A percentile compares a stretch with the other conserved stretches of the same genome.
Conservation (phyloP, 75 land plant species). For the Selaginella tamariscina region DNA sequence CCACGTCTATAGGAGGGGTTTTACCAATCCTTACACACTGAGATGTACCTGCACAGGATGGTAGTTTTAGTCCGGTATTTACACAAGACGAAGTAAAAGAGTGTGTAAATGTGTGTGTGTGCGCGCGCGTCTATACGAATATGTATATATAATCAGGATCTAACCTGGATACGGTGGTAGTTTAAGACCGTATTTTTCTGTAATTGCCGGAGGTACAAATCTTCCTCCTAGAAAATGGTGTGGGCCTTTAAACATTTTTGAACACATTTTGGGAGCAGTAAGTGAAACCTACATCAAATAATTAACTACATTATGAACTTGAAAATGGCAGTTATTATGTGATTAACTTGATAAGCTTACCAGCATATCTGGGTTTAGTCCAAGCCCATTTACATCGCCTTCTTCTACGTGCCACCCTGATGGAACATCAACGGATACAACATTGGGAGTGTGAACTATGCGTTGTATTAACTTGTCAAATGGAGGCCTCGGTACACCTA, state of each 20-base stretch:
- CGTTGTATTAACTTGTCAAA: conserved; percentile 66
- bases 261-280: conserved; percentile 3
- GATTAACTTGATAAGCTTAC: too few species aligned
- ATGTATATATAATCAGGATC: too few species aligned
- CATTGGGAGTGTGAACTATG: conserved; percentile 19
- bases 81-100: too few species aligned
- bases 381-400: conserved; percentile 64
- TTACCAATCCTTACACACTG: conserved; percentile 5
- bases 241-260: conserved; percentile 2
- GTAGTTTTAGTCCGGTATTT: background rate
- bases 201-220: conserved; percentile 5
- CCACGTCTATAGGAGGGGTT: background rate
- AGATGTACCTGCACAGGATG: background rate
- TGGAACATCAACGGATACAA: conserved; percentile 88
- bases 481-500: conserved; percentile 85
- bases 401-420: conserved; percentile 99
- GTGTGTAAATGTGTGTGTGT: too few species aligned
- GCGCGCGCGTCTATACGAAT: too few species aligned
- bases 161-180: background rate
- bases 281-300: background rate
- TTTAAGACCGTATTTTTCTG: background rate
- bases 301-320: too few species aligned
- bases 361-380: conserved; percentile 91
- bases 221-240: conserved; percentile 12
- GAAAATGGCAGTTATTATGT: too few species aligned